Percentiles rank a stretch among this genome's conserved stretches.
Evolutionary conservation across 257 asterid species (phyloP).

Genomic region (Capsicum baccatum): DNA sequence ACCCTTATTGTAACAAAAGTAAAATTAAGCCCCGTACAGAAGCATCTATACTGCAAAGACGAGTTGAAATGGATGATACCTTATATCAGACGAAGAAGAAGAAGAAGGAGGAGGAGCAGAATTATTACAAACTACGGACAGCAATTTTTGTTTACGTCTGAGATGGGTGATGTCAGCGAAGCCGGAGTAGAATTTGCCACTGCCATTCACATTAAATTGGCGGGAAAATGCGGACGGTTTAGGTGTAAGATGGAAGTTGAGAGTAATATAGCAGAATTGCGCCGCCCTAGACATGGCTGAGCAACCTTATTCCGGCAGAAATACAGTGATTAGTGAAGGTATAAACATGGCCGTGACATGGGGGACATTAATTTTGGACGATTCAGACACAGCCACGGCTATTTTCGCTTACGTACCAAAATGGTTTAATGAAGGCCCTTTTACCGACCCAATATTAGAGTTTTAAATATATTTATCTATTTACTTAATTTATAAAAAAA

Average conservation of each 20-base stretch:
- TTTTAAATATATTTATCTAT: too few relatives aligned
- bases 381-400: conserved; percentile 40
- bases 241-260: conserved; percentile 12
- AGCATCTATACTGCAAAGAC: neutral
- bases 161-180: neutral
- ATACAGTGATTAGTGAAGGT: conserved; percentile 6
- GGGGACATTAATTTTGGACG: conserved; percentile 29
- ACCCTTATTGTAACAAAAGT: neutral
- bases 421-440: neutral
- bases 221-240: conserved; percentile 29
- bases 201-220: conserved; percentile 24
- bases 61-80: neutral
- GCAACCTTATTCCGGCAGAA: neutral
- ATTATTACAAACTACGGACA: conserved; percentile 14
- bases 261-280: conserved; percentile 30
- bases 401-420: neutral
- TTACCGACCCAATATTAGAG: too few relatives aligned
- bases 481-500: too few relatives aligned
- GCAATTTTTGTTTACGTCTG: conserved; percentile 14
- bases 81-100: conserved; percentile 27
- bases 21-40: neutral
- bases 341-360: neutral
- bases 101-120: conserved; percentile 12
- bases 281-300: conserved; percentile 33
- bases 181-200: neutral